These are phyloP conservation scores for Stephanocyclus meneghinianus DNA, from an alignment of 352 stramenopile genomes.

Conservation along the genomic window DNA sequence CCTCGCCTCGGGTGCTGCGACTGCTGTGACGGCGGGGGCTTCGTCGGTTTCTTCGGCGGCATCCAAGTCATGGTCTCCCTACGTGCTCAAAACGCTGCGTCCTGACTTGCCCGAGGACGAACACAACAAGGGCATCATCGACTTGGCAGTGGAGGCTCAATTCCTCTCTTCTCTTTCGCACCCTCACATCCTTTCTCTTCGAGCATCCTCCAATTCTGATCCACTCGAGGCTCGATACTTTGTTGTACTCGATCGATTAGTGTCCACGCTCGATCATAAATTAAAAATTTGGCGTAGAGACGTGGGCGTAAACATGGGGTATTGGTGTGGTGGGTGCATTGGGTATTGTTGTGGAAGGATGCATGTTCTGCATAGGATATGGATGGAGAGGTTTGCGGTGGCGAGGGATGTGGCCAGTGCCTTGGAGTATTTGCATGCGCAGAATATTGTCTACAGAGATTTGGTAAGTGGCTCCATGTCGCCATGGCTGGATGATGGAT, in stretches of 20 bases:
- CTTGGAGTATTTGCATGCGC: conserved; percentile 74
- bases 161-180: conserved; percentile 67
- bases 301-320: conserved; percentile 61
- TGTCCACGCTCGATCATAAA: conserved; percentile 72
- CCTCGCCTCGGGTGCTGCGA: not conserved
- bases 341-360: conserved; percentile 77
- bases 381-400: conserved; percentile 70
- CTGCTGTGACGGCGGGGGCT: not conserved
- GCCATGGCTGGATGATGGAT: not conserved
- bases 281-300: conserved; percentile 73
- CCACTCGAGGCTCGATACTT: conserved; percentile 77
- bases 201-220: conserved; percentile 72
- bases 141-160: conserved; percentile 79
- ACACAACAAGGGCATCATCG: conserved; percentile 77
- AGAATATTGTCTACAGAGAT: conserved; percentile 78
- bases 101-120: conserved; percentile 77
- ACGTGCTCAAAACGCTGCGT: conserved; percentile 79
- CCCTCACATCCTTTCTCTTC: conserved; percentile 75
- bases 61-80: conserved; percentile 22
- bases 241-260: conserved; percentile 74
- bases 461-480: conserved; percentile 32
- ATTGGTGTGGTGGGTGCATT: conserved; percentile 58
- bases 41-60: not conserved
- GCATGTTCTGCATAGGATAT: conserved; percentile 69
- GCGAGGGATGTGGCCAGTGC: conserved; percentile 69